phyloP scores from a whole-genome alignment of 2,329 filamentous ascomycete genomes.

The Colletotrichum tamarilloi region DNA sequence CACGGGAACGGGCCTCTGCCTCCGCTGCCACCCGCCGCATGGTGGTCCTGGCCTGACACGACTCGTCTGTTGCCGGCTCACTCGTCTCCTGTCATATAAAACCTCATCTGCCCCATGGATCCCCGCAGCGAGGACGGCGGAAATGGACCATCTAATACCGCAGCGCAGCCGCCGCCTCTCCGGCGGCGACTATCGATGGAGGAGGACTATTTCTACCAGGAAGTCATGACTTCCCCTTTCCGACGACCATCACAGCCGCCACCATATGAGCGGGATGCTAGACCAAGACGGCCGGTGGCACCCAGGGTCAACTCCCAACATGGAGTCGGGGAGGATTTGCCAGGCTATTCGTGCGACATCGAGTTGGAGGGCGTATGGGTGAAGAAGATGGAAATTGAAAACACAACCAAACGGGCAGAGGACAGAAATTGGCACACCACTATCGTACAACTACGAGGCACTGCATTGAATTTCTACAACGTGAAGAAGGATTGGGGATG shows the following conservation, averaged over 20 bases:
- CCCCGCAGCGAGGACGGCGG: constrained; percentile 33
- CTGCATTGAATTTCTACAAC: constrained; percentile 73
- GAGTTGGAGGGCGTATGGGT: constrained; percentile 67
- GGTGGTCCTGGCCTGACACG: constrained; percentile 35
- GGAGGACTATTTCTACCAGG: constrained; percentile 64
- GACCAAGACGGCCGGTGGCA: constrained; percentile 40
- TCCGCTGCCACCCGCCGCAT: constrained; percentile 33
- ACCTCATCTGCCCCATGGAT: constrained; percentile 41
- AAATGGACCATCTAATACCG: constrained; percentile 41
- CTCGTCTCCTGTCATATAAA: constrained; percentile 32
- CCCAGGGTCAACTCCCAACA: constrained; percentile 32
- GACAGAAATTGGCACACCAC: constrained; percentile 73
- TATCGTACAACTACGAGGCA: constrained; percentile 74
- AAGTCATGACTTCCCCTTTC: constrained; percentile 58
- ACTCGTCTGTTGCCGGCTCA: constrained; percentile 31
- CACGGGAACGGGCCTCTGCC: constrained; percentile 35
- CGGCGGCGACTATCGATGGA: constrained; percentile 64
- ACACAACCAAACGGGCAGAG: constrained; percentile 70
- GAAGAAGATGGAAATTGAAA: constrained; percentile 74
- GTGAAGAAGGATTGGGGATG: constrained; percentile 68
- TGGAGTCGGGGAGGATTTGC: constrained; percentile 54
- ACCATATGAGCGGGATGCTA: constrained; percentile 51
- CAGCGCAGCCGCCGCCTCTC: constrained; percentile 49
- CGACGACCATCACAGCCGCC: constrained; percentile 60
- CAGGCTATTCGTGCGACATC: constrained; percentile 68